phyloP scores from a whole-genome alignment of 2,329 filamentous ascomycete species.

The Alternaria ethzedia region DNA sequence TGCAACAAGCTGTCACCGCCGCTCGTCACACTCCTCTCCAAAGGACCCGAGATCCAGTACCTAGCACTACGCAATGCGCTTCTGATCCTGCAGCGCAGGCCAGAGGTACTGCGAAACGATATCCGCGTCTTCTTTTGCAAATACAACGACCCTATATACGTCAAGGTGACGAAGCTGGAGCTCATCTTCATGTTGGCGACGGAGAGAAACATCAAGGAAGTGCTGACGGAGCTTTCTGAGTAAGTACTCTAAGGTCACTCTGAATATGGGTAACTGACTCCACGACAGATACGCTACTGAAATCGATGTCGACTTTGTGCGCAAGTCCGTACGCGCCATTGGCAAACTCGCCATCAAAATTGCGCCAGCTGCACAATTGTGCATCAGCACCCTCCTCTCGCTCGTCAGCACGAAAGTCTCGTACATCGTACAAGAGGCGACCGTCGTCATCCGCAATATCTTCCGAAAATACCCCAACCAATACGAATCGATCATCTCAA shows the following conservation, averaged over 20 bases:
- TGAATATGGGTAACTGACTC: neutral
- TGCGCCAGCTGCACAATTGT: slow-evolving; percentile 86
- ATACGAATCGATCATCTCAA: slow-evolving; percentile 96
- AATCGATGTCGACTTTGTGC: slow-evolving; percentile 98
- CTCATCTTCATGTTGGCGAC: slow-evolving; percentile 98
- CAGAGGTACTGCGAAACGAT: slow-evolving; percentile 93
- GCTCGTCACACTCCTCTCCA: slow-evolving; percentile 90
- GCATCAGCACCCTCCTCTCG: slow-evolving; percentile 91
- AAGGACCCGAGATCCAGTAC: slow-evolving; percentile 98
- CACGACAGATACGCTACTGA: slow-evolving; percentile 78
- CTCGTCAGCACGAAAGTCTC: slow-evolving; percentile 97
- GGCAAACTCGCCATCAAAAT: slow-evolving; percentile 99
- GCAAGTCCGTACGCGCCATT: slow-evolving; percentile 95
- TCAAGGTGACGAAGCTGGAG: slow-evolving; percentile 98
- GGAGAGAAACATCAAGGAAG: slow-evolving; percentile 93
- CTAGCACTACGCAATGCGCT: slow-evolving; percentile 91
- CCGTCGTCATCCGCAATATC: slow-evolving; percentile 97
- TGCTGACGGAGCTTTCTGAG: slow-evolving; percentile 90
- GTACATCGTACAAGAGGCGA: slow-evolving; percentile 98
- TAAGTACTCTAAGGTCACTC: slow-evolving; percentile 51
- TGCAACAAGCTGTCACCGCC: slow-evolving; percentile 95
- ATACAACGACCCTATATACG: slow-evolving; percentile 99
- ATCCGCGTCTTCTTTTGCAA: slow-evolving; percentile 99
- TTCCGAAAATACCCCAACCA: slow-evolving; percentile 99
- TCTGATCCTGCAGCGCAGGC: slow-evolving; percentile 88